phyloP scores from a whole-genome alignment of 2,329 filamentous ascomycete species.

The Colletotrichum incanum region DNA sequence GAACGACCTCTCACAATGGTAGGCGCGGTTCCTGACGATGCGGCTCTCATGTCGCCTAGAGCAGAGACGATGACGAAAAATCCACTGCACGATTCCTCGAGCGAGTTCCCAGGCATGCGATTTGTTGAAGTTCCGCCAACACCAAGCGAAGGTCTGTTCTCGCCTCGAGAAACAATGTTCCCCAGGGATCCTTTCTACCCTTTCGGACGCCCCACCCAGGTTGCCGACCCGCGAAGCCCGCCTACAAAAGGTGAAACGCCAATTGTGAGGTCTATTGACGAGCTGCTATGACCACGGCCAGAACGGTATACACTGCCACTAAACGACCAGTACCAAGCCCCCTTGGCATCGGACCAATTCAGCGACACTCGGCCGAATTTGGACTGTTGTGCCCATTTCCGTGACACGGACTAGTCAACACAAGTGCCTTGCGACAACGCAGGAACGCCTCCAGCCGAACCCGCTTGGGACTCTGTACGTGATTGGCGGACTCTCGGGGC shows the following conservation, averaged over 20 bases:
- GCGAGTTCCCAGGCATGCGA: slow-evolving; percentile 63
- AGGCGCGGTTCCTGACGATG: slow-evolving; percentile 59
- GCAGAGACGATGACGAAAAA: slow-evolving; percentile 81
- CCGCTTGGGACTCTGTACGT: slow-evolving; percentile 8
- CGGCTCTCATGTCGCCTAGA: slow-evolving; percentile 79
- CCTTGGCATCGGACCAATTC: slow-evolving; percentile 20
- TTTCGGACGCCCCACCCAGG: slow-evolving; percentile 66
- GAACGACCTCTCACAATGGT: slow-evolving; percentile 57
- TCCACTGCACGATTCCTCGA: slow-evolving; percentile 68
- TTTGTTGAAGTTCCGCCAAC: slow-evolving; percentile 69
- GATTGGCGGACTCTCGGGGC: neutral
- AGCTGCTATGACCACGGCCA: slow-evolving; percentile 71
- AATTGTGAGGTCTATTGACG: slow-evolving; percentile 84
- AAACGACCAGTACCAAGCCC: slow-evolving; percentile 25
- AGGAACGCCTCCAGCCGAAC: neutral
- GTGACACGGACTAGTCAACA: slow-evolving; percentile 20
- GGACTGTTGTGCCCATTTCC: slow-evolving; percentile 23
- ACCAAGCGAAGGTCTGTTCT: slow-evolving; percentile 68
- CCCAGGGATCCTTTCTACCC: slow-evolving; percentile 68
- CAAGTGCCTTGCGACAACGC: slow-evolving; percentile 3
- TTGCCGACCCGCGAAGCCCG: slow-evolving; percentile 80
- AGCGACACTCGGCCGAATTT: slow-evolving; percentile 31
- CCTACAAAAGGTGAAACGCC: slow-evolving; percentile 82
- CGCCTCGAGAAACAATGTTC: slow-evolving; percentile 67
- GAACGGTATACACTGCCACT: slow-evolving; percentile 31